A percentile compares a stretch with the other conserved stretches of the same genome.
Evolutionary conservation across 148 eudicot genomes (phyloP).

Genomic region (Fagopyrum tataricum): DNA sequence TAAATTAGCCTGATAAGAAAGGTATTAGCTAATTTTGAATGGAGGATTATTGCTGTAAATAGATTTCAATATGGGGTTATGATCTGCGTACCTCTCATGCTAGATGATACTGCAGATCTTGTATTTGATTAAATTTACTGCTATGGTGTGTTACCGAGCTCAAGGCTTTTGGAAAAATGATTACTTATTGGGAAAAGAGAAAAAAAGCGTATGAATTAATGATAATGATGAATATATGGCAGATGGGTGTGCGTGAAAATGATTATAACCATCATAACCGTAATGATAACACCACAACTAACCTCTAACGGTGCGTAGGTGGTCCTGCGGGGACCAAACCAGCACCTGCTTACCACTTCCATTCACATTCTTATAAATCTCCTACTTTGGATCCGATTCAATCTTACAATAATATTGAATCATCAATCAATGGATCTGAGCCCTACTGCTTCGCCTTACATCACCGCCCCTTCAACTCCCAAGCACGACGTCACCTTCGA

Average conservation of each 20-base stretch:
- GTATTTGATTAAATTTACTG: no score
- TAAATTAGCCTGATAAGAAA: no score
- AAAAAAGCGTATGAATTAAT: not conserved
- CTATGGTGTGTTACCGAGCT: no score
- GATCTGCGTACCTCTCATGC: no score
- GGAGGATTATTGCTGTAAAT: no score
- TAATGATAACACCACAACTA: constrained; percentile 10
- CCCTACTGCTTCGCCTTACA: constrained; percentile 14
- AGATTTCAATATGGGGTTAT: no score
- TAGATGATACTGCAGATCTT: no score
- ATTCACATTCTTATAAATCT: not conserved
- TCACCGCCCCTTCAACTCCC: constrained; percentile 20
- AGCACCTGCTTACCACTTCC: not conserved
- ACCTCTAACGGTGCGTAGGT: constrained; percentile 7
- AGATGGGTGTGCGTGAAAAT: constrained; percentile 1
- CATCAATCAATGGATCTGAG: not conserved
- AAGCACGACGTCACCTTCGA: not conserved
- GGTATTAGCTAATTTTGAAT: no score
- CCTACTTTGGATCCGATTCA: not conserved
- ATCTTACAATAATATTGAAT: not conserved
- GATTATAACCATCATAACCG: constrained; percentile 6
- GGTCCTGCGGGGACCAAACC: constrained; percentile 5
- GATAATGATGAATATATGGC: not conserved
- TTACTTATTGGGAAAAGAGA: no score
- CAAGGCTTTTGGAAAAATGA: no score